Base-by-base conservation (phyloP, 495 filamentous ascomycete species). In the Aspergillus asperescens region DNA sequence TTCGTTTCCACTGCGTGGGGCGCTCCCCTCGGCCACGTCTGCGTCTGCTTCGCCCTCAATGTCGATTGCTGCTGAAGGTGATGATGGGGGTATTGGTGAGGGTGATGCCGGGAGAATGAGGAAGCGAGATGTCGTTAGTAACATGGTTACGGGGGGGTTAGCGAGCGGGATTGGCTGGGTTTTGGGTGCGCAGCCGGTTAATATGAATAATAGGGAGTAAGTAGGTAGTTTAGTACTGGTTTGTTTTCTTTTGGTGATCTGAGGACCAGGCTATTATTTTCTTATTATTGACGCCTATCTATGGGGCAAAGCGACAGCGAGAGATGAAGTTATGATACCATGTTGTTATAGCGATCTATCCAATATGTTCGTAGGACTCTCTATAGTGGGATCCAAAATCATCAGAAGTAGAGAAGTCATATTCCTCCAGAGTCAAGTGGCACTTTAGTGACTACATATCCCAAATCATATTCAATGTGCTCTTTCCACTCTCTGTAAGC, bases 81-180 rank as follows among this genome's bases (percentile, higher is more conserved):
- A 60, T 50, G 38, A 55, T 22, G 52, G 63, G 16, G 58, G 56
- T 27, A 62, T 61, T 45, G 64, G 59, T 19, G 64, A 59, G 45
- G 63, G 60, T 57, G 69, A 70, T 15, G 32, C 32, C 1, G 77
- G 70, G 10, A 73, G 82, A 55, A 77, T 82, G 20, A 73, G 89
- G 38, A 93, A 91, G 72, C 76, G 90, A 56, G 89, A 95, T 73
- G 81, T 91, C 69, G 77, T 94, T 45, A 80, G 67, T 67, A 87
- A 73, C 74, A 90, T 79, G 85, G 83, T 76, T 66, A 90, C 65
- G 58, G 87, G 74, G 61, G 89, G 65, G 12, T 67, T 95, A 57
- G 89, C 86, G 1, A 87, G 84, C 60, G 89, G 89, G 3, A 81
- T 95, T 59, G 89, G 89, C 2, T 95, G 89, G 89, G 76, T 95